Conservation (phyloP, 257 asterid genomes). For the Solanum commersonii region DNA sequence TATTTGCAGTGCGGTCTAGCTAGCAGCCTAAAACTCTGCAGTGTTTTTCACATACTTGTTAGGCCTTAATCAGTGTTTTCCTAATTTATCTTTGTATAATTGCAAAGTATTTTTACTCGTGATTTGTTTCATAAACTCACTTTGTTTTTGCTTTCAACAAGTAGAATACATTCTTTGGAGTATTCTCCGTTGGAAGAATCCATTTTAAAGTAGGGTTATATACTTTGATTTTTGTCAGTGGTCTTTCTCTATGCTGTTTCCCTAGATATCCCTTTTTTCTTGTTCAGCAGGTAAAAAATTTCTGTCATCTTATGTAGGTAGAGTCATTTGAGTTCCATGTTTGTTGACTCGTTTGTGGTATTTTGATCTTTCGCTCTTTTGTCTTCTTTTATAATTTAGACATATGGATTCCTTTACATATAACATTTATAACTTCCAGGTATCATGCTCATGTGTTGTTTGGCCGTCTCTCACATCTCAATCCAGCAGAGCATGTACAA, state of each 20-base stretch:
- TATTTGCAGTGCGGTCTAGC: not conserved
- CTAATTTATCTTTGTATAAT: not conserved
- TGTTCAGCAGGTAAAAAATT: not conserved
- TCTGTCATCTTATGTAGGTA: not conserved
- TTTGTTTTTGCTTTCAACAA: not conserved
- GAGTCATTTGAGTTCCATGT: not conserved
- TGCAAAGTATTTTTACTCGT: not conserved
- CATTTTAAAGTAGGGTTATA: not conserved
- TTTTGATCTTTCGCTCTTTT: not conserved
- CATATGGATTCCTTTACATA: not conserved
- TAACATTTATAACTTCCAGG: slow-evolving; percentile 35
- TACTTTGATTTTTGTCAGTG: not conserved
- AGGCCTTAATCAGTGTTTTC: not conserved
- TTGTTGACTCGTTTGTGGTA: not conserved
- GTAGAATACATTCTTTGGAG: not conserved
- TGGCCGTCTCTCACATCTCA: slow-evolving; percentile 78
- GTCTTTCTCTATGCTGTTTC: not conserved
- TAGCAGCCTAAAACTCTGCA: not conserved
- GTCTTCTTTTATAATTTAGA: not conserved
- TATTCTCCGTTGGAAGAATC: not conserved
- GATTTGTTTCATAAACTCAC: not conserved
- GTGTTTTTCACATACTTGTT: not conserved
- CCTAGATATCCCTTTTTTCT: not conserved
- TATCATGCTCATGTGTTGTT: slow-evolving; percentile 72
- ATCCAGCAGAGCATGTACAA: slow-evolving; percentile 75